Percentiles rank a stretch among this genome's conserved stretches.
phyloP scores from a whole-genome alignment of 495 filamentous ascomycete species.

The Saxophila tyrrhenica region DNA sequence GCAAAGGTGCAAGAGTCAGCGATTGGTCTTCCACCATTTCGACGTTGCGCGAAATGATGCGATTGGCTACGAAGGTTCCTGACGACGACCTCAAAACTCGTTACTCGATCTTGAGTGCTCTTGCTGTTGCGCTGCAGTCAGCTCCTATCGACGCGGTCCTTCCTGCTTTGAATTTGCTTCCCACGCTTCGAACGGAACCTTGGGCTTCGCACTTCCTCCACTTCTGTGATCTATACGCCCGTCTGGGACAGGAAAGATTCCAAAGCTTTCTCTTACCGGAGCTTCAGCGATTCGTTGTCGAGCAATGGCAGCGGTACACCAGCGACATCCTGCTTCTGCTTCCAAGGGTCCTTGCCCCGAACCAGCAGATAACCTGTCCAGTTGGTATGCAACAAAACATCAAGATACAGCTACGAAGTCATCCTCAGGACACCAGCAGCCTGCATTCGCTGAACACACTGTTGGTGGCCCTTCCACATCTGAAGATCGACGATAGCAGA shows the following conservation, averaged over 20 bases:
- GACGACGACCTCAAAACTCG: conserved; percentile 4
- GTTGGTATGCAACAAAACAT: conserved; percentile 4
- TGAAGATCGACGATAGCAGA: neutral
- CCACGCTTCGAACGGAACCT: conserved; percentile 48
- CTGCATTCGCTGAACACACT: neutral
- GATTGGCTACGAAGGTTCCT: neutral
- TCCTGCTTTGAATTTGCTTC: conserved; percentile 47
- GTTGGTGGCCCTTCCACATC: neutral
- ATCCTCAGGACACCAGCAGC: neutral
- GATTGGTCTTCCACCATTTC: conserved; percentile 60
- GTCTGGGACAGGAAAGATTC: conserved; percentile 65
- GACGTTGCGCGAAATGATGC: conserved; percentile 27
- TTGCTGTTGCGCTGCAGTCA: conserved; percentile 56
- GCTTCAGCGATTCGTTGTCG: conserved; percentile 67
- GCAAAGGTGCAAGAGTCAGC: conserved; percentile 62
- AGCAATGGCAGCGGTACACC: conserved; percentile 48
- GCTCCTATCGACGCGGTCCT: conserved; percentile 72
- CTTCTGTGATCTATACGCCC: conserved; percentile 70
- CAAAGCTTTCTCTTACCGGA: conserved; percentile 61
- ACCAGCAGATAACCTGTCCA: neutral
- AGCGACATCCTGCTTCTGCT: conserved; percentile 57
- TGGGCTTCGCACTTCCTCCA: conserved; percentile 60
- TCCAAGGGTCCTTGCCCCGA: conserved; percentile 33
- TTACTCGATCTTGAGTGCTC: conserved; percentile 30
- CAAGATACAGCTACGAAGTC: neutral